These are phyloP conservation scores for Alternaria infectoria DNA, from an alignment of 2,329 filamentous ascomycete genomes.

Conservation along the genomic window DNA sequence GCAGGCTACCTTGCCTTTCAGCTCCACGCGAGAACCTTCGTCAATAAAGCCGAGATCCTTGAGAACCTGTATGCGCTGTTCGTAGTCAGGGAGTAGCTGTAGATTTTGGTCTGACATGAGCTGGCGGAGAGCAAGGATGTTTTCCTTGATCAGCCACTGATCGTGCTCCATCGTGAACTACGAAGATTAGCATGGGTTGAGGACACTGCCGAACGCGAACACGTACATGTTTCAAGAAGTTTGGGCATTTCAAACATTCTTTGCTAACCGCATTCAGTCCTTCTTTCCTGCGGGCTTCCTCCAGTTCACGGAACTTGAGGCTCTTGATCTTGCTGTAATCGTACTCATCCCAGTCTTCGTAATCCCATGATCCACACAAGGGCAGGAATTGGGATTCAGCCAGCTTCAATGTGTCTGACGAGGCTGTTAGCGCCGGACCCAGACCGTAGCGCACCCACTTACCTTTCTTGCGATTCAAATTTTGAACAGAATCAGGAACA, in stretches of 20 bases:
- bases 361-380: conserved; percentile 76
- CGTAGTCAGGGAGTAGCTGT: conserved; percentile 93
- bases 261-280: conserved; percentile 68
- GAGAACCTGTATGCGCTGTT: conserved; percentile 90
- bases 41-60: conserved; percentile 94
- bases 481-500: conserved; percentile 52
- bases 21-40: conserved; percentile 80
- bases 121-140: conserved; percentile 84
- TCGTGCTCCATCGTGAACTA: conserved; percentile 96
- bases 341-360: conserved; percentile 79
- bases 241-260: conserved; percentile 71
- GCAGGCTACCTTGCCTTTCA: conserved; percentile 98
- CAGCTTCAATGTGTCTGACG: conserved; percentile 57
- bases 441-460: conserved; percentile 38
- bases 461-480: conserved; percentile 59
- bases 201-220: neutral
- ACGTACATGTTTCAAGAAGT: conserved; percentile 87
- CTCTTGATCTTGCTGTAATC: conserved; percentile 84
- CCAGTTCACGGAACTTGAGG: conserved; percentile 77
- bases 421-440: conserved; percentile 7
- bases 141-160: conserved; percentile 94
- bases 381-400: conserved; percentile 73
- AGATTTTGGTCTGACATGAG: conserved; percentile 96
- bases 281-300: conserved; percentile 72
- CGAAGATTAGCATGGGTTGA: conserved; percentile 9